Conservation (phyloP, 306 rosid genomes). For the Rubus parviflorus region DNA sequence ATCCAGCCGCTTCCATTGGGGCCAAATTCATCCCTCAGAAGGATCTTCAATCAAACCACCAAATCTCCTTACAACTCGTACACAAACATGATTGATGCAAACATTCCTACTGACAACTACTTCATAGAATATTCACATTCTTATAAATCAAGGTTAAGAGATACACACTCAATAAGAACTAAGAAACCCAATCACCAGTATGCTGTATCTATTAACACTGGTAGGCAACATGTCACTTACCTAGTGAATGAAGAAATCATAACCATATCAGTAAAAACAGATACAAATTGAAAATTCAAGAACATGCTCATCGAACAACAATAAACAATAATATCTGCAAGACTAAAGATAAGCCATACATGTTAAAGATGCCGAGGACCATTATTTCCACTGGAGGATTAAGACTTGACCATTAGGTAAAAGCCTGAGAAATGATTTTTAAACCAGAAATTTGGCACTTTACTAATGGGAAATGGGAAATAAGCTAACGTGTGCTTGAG, state of each 20-base stretch:
- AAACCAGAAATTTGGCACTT: not conserved
- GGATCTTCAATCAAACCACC: not conserved
- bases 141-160: not conserved
- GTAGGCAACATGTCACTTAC: not conserved
- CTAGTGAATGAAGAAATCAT: not conserved
- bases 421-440: not conserved
- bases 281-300: not conserved
- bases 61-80: not conserved
- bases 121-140: not conserved
- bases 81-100: not conserved
- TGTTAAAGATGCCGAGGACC: not conserved
- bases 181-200: not conserved
- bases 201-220: not conserved
- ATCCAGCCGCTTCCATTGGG: too few species aligned
- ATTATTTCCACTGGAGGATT: not conserved
- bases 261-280: not conserved
- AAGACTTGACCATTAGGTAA: constrained; percentile 1
- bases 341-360: not conserved
- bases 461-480: not conserved
- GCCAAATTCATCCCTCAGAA: not conserved
- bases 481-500: not conserved
- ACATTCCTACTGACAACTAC: not conserved
- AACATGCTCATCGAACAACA: not conserved
- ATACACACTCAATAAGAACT: not conserved
- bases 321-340: not conserved